Percentiles rank a stretch among this genome's conserved stretches.
phyloP scores from a whole-genome alignment of 768 basidiomycete species.

The Holtermanniella nyarrowii region DNA sequence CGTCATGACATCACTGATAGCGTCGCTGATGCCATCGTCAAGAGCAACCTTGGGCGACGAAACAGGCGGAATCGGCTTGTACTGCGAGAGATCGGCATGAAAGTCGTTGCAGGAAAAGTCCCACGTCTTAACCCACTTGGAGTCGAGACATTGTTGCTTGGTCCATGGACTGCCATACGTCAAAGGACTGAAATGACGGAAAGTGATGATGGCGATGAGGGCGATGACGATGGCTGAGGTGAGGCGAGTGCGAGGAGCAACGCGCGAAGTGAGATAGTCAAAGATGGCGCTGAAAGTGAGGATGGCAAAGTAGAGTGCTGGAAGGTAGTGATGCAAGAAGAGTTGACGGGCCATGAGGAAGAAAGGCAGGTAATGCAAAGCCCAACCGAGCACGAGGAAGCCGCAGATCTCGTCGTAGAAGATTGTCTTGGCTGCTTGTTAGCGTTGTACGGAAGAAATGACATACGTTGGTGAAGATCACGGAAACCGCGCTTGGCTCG shows the following conservation, averaged over 20 bases:
- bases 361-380: slow-evolving; percentile 90
- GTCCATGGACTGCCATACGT: slow-evolving; percentile 84
- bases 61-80: slow-evolving; percentile 7
- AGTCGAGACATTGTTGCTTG: slow-evolving; percentile 57
- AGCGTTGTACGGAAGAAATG: neutral
- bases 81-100: slow-evolving; percentile 31
- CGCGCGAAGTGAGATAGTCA: slow-evolving; percentile 68
- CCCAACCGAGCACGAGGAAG: slow-evolving; percentile 87
- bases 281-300: slow-evolving; percentile 67
- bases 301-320: slow-evolving; percentile 55
- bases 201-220: slow-evolving; percentile 58
- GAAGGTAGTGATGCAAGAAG: slow-evolving; percentile 97
- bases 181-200: slow-evolving; percentile 65
- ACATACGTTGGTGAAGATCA: slow-evolving; percentile 84
- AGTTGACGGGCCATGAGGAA: slow-evolving; percentile 94
- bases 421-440: slow-evolving; percentile 62
- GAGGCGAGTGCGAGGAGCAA: slow-evolving; percentile 64
- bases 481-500: slow-evolving; percentile 81
- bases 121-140: slow-evolving; percentile 87
- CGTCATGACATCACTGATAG: slow-evolving; percentile 15
- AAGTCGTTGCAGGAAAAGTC: slow-evolving; percentile 63
- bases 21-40: slow-evolving; percentile 7
- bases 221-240: slow-evolving; percentile 69
- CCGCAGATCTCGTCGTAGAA: slow-evolving; percentile 86
- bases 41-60: slow-evolving; percentile 6